Conservation (phyloP, 352 stramenopile species). For the Pythium insidiosum region DNA sequence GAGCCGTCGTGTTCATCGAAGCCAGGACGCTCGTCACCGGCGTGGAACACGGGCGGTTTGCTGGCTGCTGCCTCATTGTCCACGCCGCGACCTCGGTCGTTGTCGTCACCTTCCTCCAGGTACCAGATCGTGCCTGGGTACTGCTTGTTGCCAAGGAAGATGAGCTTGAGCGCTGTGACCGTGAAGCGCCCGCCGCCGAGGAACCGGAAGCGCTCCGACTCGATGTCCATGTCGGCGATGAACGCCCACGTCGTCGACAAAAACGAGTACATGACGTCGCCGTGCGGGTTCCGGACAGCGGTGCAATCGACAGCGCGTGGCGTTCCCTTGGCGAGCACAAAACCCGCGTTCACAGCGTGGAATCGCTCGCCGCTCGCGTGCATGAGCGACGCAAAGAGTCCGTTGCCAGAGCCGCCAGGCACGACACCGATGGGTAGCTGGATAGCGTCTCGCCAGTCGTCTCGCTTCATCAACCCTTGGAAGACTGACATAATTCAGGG, state of each 20-base stretch:
- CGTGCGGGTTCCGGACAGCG: constrained; percentile 38
- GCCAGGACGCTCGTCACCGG: constrained; percentile 13
- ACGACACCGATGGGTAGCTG: constrained; percentile 44
- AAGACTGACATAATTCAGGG: constrained; percentile 27
- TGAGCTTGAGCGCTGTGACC: constrained; percentile 42
- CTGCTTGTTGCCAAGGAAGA: constrained; percentile 37
- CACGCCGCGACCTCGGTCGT: too few relatives aligned
- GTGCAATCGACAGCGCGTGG: constrained; percentile 62
- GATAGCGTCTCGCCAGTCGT: constrained; percentile 52
- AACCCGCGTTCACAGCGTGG: constrained; percentile 45
- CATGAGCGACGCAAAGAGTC: constrained; percentile 50
- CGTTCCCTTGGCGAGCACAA: constrained; percentile 55
- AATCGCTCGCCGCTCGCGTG: constrained; percentile 20
- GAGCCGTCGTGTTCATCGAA: constrained; percentile 21
- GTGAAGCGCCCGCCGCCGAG: constrained; percentile 64
- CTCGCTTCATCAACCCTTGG: constrained; percentile 57
- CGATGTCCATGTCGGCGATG: constrained; percentile 77
- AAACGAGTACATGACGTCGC: constrained; percentile 67
- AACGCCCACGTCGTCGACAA: constrained; percentile 77
- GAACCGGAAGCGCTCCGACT: constrained; percentile 57
- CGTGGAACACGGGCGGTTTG: neutral
- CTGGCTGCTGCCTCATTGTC: neutral
- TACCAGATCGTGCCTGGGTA: constrained; percentile 62
- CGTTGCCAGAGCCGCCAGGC: constrained; percentile 55
- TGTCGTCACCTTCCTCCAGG: constrained; percentile 27